These are phyloP conservation scores for Epichloe hybrida DNA, from an alignment of 2,329 filamentous ascomycete species.

Conservation along the genomic window DNA sequence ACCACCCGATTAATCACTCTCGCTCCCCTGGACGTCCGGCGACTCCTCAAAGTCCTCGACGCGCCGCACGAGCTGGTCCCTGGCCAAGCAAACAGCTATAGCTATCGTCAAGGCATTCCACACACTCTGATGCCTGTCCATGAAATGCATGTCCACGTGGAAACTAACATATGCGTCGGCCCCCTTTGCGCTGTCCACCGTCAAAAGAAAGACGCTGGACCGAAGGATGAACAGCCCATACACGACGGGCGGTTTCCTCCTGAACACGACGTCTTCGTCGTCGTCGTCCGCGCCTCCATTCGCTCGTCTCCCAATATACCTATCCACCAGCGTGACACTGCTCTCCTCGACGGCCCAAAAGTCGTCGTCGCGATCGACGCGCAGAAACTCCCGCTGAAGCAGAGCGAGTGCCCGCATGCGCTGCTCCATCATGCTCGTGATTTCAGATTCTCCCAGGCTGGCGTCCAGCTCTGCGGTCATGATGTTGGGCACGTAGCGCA, in stretches of 20 bases:
- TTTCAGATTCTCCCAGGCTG: conserved; percentile 13
- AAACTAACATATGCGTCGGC: conserved; percentile 25
- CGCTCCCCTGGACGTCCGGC: conserved; percentile 18
- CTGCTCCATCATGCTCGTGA: conserved; percentile 21
- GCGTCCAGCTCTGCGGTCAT: conserved; percentile 23
- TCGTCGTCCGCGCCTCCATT: not conserved
- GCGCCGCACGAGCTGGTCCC: conserved; percentile 24
- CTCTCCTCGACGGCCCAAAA: conserved; percentile 17
- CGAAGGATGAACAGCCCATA: conserved; percentile 31
- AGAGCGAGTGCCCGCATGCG: conserved; percentile 23
- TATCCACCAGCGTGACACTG: conserved; percentile 5
- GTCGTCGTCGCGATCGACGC: conserved; percentile 12
- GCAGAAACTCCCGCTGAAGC: conserved; percentile 23
- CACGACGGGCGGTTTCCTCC: conserved; percentile 24
- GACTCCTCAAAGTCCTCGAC: conserved; percentile 22
- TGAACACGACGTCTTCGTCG: conserved; percentile 13
- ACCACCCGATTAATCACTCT: conserved; percentile 22
- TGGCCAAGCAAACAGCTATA: conserved; percentile 25
- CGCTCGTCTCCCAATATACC: conserved; percentile 1
- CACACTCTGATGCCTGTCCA: conserved; percentile 25
- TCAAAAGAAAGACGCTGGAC: conserved; percentile 25
- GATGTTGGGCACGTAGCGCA: conserved; percentile 25
- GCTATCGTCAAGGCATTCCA: conserved; percentile 32
- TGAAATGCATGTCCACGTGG: conserved; percentile 28
- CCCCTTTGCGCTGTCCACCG: conserved; percentile 24